Conservation (phyloP, 2,329 filamentous ascomycete species). For the Diaporthe ampelina region DNA sequence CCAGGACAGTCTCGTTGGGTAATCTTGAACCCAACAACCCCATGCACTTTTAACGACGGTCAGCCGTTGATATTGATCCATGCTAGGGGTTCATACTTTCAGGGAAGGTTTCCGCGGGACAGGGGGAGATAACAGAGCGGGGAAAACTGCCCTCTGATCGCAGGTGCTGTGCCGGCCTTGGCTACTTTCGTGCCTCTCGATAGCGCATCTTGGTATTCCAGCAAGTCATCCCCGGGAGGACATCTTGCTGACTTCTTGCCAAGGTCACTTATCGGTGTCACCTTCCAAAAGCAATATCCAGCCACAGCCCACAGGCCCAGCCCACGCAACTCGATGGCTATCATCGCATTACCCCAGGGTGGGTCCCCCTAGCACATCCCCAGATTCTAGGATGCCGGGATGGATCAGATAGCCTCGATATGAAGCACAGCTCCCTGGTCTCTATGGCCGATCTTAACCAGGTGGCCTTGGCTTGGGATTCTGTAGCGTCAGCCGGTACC, state of each 20-base stretch:
- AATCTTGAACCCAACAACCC: too few relatives aligned
- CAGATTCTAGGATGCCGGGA: background rate
- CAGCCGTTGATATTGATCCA: too few relatives aligned
- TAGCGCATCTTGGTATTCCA: background rate
- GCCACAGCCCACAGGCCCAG: background rate
- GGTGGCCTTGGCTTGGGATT: too few relatives aligned
- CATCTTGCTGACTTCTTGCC: background rate
- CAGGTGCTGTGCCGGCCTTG: background rate
- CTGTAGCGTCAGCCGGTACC: background rate
- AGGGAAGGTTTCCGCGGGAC: background rate
- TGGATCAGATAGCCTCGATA: background rate
- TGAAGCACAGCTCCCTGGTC: background rate
- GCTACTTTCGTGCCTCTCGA: background rate
- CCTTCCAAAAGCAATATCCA: background rate
- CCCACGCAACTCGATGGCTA: background rate
- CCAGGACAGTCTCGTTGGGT: too few relatives aligned
- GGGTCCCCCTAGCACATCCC: background rate
- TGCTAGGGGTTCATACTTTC: too few relatives aligned
- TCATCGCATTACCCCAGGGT: background rate
- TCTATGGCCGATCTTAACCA: background rate
- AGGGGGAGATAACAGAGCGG: constrained; percentile 3
- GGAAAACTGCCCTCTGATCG: background rate
- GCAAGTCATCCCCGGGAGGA: background rate
- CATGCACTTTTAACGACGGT: too few relatives aligned
- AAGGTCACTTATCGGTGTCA: constrained; percentile 6